Evolutionary conservation across 2,329 filamentous ascomycete genomes (phyloP), one percentile per base, ranked within the genome.

Genomic region (Blastomyces emzantsi): DNA sequence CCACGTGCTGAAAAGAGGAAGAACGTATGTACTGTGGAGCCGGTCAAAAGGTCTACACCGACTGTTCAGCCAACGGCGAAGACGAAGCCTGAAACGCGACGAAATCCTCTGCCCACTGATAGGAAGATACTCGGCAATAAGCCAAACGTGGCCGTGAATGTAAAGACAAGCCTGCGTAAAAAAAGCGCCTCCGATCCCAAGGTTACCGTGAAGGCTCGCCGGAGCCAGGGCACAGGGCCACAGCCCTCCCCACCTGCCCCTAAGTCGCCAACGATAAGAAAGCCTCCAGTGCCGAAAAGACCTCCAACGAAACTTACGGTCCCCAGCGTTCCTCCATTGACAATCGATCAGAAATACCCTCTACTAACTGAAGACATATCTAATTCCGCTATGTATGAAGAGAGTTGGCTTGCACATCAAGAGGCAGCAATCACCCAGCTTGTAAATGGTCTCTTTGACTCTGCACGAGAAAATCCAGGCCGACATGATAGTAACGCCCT

Each of bases 321-420:
- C 62, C 70, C 75, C 30, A 71, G 73, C 13, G 67, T 74, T 15
- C 70, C 63, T 13, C 41, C 67, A 15, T 68, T 69, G 43, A 63
- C 63, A 8, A 56, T 74, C 9, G 66, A 72, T 43, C 63, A 69
- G 11, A 74, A 78, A 59, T 85, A 84, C 69, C 81, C 83, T 1
- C 72, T 85, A 3, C 73, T 87, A 3, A 68, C 72, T 0, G 83
- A 86, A 64, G 79, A 85, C 67, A 76, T 87, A 33, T 73, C 76
- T 2, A 80, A 81, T 58, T 79, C 84, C n/a, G 78, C 81, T 62
- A 76, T 87, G 66, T 87, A 87, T 70, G 84, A 87, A 68, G 84
- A 87, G 56, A 78, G 81, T 63, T 87, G 85, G 85, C 80, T 87
- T 47, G 78, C 76, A 15, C 81, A 87, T 65, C 85, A 87, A 69